Percentiles rank a stretch among this genome's conserved stretches.
Conservation (phyloP, 2,329 filamentous ascomycete species). For the Xylaria sp. region DNA sequence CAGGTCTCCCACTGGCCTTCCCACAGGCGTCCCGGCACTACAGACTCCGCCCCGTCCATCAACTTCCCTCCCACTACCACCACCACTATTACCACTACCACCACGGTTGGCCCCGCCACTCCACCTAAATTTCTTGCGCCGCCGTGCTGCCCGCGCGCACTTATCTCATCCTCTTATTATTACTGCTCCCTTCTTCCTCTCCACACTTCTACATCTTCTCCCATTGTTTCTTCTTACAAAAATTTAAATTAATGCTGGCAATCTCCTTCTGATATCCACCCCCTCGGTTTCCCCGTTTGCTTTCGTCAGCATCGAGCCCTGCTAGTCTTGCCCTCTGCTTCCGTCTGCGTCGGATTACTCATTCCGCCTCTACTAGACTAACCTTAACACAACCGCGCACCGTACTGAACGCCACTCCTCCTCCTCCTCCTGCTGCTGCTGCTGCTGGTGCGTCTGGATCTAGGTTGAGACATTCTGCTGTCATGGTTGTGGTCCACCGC, state of each 20-base stretch:
- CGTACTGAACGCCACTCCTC: background rate
- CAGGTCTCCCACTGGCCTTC: no score
- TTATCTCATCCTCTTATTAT: constrained; percentile 23
- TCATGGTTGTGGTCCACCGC: constrained; percentile 10
- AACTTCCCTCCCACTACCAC: constrained; percentile 5
- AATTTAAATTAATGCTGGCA: constrained; percentile 1
- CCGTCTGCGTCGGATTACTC: background rate
- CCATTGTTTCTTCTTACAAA: constrained; percentile 15
- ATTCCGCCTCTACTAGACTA: background rate
- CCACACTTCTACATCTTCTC: constrained; percentile 14
- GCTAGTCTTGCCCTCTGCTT: constrained; percentile 6
- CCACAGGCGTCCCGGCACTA: constrained; percentile 27
- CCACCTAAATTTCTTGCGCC: constrained; percentile 30
- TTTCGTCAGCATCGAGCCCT: constrained; percentile 5
- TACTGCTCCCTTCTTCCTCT: constrained; percentile 29
- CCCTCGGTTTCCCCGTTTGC: constrained; percentile 4
- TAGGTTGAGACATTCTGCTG: constrained; percentile 3
- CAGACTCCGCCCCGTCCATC: constrained; percentile 23
- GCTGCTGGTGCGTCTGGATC: background rate
- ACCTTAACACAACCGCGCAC: background rate
- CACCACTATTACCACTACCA: constrained; percentile 20
- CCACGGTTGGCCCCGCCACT: constrained; percentile 32
- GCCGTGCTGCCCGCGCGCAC: constrained; percentile 25
- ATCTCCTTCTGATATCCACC: constrained; percentile 4
- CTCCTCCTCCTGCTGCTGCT: background rate